These are phyloP conservation scores for Cenchrus americanus DNA, from an alignment of 176 grass and related monocot species.

Conservation along the genomic window DNA sequence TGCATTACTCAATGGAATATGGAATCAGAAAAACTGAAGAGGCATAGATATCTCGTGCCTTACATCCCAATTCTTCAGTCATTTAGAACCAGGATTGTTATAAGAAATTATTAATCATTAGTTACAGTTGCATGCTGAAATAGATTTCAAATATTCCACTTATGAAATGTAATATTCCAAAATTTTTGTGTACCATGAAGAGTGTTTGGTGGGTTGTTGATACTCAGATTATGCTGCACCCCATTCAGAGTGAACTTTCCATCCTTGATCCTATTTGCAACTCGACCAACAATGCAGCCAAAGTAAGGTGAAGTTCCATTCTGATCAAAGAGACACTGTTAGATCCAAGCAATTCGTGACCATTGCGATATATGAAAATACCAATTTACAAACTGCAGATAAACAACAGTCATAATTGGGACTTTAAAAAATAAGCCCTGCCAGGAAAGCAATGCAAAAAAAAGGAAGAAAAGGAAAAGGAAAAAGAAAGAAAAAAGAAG, in stretches of 20 bases:
- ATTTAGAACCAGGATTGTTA: conserved; percentile 6
- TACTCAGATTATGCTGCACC: conserved; percentile 61
- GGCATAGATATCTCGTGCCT: background rate
- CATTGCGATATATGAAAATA: background rate
- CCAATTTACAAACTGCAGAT: conserved; percentile 10
- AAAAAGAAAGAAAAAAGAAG: too few species aligned
- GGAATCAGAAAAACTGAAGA: conserved; percentile 1
- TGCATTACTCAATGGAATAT: conserved; percentile 23
- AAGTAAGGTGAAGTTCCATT: conserved; percentile 80
- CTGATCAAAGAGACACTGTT: conserved; percentile 54
- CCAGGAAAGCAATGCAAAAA: background rate
- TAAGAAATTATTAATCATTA: conserved; percentile 9
- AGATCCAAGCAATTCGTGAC: conserved; percentile 20
- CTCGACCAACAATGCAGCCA: conserved; percentile 88
- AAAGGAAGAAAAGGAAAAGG: background rate
- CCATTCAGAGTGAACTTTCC: conserved; percentile 77
- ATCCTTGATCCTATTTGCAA: conserved; percentile 89
- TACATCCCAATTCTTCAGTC: background rate
- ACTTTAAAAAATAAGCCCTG: background rate
- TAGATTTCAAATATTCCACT: background rate
- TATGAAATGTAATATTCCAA: background rate
- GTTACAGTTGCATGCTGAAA: conserved; percentile 15
- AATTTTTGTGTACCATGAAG: conserved; percentile 68
- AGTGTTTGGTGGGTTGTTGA: conserved; percentile 77
- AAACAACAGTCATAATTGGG: background rate